Base-by-base conservation (phyloP, 2,329 filamentous ascomycete species). In the Verticillium nubilum region DNA sequence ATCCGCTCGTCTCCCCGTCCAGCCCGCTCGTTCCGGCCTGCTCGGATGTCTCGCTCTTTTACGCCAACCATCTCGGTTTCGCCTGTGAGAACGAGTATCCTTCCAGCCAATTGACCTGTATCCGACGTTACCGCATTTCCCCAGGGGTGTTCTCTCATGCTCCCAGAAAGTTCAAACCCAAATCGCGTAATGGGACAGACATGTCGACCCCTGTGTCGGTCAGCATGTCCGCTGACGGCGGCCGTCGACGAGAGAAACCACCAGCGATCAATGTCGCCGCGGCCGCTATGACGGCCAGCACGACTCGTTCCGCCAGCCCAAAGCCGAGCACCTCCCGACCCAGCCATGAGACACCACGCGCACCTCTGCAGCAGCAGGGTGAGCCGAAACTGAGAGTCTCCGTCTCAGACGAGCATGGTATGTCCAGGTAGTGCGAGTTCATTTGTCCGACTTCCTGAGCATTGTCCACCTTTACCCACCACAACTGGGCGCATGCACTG, bases 141-240 rank as follows among this genome's bases (percentile, higher is more conserved):
- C 25, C 42, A 50, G 42, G 42, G 42, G 42, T 23, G n/a, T 10
- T 12, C 12, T 50, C 42, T 50, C 42, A n/a, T 50, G 19, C 7
- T 19, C 42, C 42, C 19, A 23, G 19, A 31, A 31, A 31, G 29
- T 13, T 31, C 29, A 31, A 50, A 23, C 19, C 19, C 42, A 50
- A 50, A 23, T 19, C 19, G 42, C 61, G 61, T 59, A 26, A 63
- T 63, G 62, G 62, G 56, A 59, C 61, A 64, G 56, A 59, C 61
- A 64, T 64, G 62, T 58, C 62, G 62, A 63, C 53, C 28, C 33
- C 57, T 55, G 59, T 56, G 50, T 56, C 56, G 52, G 35, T 61
- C 59, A 61, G 58, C 55, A 63, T 63, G 57, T 50, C 61, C 52
- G 31, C 47, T 54, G 62, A 63, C 42, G 25, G 9, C 42, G 25